Conservation (phyloP, 148 eudicot species). For the Cornus florida region DNA sequence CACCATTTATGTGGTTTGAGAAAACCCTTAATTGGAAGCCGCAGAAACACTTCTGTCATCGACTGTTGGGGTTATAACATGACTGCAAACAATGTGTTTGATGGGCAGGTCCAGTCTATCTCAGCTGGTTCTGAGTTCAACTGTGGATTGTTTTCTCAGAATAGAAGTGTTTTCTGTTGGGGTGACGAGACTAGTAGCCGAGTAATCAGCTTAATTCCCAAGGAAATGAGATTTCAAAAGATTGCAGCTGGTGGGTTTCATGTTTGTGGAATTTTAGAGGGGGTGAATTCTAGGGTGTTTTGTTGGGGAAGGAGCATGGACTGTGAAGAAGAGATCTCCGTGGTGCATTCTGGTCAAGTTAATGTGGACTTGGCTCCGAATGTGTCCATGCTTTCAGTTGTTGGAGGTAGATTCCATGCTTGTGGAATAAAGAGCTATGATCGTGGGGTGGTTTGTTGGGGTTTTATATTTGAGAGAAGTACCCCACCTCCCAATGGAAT, state of each 20-base stretch:
- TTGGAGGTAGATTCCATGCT: constrained; percentile 86
- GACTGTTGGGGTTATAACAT: constrained; percentile 93
- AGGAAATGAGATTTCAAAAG: constrained; percentile 43
- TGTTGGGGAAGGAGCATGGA: constrained; percentile 84
- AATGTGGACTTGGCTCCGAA: constrained; percentile 60
- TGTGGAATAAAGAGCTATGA: constrained; percentile 77
- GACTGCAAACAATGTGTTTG: constrained; percentile 52
- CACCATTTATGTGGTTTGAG: constrained; percentile 87
- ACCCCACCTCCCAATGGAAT: constrained; percentile 55
- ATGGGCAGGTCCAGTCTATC: constrained; percentile 66
- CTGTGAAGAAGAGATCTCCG: constrained; percentile 47
- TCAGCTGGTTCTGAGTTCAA: constrained; percentile 84
- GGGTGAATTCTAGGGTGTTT: constrained; percentile 46
- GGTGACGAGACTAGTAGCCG: constrained; percentile 73
- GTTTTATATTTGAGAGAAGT: constrained; percentile 45
- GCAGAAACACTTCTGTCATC: constrained; percentile 48
- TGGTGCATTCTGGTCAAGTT: constrained; percentile 27
- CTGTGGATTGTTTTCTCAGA: constrained; percentile 70
- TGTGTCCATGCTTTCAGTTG: constrained; percentile 62
- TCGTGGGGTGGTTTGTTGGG: constrained; percentile 80
- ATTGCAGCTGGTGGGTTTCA: constrained; percentile 92
- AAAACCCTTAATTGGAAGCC: constrained; percentile 49
- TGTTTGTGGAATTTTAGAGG: constrained; percentile 84
- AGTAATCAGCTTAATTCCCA: constrained; percentile 59
- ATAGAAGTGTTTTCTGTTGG: constrained; percentile 82